Conservation (phyloP, 495 filamentous ascomycete genomes). For the Penicillium ucsense region DNA sequence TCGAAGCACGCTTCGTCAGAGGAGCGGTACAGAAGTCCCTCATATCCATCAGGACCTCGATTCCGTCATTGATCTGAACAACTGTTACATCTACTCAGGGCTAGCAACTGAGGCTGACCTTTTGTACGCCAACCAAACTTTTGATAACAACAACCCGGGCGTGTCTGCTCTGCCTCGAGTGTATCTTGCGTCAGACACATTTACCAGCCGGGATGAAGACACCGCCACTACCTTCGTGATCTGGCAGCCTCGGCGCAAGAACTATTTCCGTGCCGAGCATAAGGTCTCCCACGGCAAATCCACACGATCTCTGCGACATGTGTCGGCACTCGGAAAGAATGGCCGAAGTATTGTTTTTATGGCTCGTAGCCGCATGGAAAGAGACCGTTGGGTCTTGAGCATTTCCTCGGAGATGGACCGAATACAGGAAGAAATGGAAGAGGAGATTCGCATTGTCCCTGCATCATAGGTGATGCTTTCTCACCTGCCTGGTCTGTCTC, state of each 20-base stretch:
- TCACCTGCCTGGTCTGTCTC: no score
- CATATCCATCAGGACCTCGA: slow-evolving; percentile 57
- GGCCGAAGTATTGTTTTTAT: slow-evolving; percentile 65
- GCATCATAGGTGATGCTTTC: slow-evolving; percentile 4
- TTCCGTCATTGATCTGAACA: slow-evolving; percentile 47
- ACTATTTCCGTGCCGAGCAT: slow-evolving; percentile 47
- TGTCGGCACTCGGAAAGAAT: slow-evolving; percentile 48
- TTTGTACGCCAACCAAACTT: slow-evolving; percentile 59
- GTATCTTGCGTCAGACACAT: slow-evolving; percentile 51
- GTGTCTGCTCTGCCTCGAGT: slow-evolving; percentile 53
- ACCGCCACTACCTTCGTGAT: slow-evolving; percentile 63
- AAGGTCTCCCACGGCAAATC: slow-evolving; percentile 32
- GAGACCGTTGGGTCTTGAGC: slow-evolving; percentile 67
- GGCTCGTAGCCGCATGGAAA: slow-evolving; percentile 58
- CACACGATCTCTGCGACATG: slow-evolving; percentile 36
- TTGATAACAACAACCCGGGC: slow-evolving; percentile 58
- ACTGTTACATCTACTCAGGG: slow-evolving; percentile 68
- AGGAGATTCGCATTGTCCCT: slow-evolving; percentile 52
- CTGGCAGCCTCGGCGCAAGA: slow-evolving; percentile 56
- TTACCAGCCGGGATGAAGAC: slow-evolving; percentile 62
- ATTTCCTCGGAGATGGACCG: slow-evolving; percentile 67
- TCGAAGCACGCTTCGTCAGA: slow-evolving; percentile 46
- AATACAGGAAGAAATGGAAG: slow-evolving; percentile 42
- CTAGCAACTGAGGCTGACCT: slow-evolving; percentile 57
- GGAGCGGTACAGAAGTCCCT: slow-evolving; percentile 46